Evolutionary conservation across 2,329 filamentous ascomycete genomes (phyloP), one percentile per base, ranked within the genome.

Genomic region (Colletotrichum abscissum): DNA sequence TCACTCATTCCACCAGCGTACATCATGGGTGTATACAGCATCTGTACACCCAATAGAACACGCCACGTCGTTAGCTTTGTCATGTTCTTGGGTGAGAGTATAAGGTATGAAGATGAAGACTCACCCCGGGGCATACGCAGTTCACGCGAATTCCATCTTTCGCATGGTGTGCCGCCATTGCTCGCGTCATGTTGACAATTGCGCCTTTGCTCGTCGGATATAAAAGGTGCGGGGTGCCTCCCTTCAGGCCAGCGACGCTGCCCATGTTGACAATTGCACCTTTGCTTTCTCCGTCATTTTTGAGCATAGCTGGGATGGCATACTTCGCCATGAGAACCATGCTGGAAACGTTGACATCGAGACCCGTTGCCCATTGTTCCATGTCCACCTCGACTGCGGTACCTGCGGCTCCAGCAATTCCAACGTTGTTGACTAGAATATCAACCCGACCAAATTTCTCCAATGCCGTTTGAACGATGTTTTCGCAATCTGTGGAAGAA

Each of bases 401-500:
- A 0, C 92, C 92, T 1, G 81, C 69, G 0, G 90, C 86, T 0
- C 92, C 92, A 4, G 85, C 84, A 24, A 92, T 82, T 0, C 92
- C 92, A 2, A 93, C 91, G 69, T 90, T 90, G 77, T 93, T 93
- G 46, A 93, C 83, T 1, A 93, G 81, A 55, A 93, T 90, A 76
- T 93, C 90, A 2, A 93, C 75, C 1, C 88, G 82, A 0, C 89
- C 90, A 75, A 88, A 92, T 1, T 79, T 76, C 2, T 82, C 72
- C 1, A 90, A 16, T 0, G 90, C 86, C 0, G 78, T 46, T 9
- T 84, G 73, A 7, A 87, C 81, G 1, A 82, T 80, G 1, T 72
- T 75, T 63, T 87, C 42, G 76, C 90, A 93, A 67, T 91, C 88
- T 0, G 70, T 69, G 19, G 86, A 83, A 1, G 80, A 79, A 0